Percentiles rank a stretch among this genome's conserved stretches.
These are phyloP conservation scores for Mycena kentingensis DNA, from an alignment of 768 basidiomycete species.

Conservation along the genomic window DNA sequence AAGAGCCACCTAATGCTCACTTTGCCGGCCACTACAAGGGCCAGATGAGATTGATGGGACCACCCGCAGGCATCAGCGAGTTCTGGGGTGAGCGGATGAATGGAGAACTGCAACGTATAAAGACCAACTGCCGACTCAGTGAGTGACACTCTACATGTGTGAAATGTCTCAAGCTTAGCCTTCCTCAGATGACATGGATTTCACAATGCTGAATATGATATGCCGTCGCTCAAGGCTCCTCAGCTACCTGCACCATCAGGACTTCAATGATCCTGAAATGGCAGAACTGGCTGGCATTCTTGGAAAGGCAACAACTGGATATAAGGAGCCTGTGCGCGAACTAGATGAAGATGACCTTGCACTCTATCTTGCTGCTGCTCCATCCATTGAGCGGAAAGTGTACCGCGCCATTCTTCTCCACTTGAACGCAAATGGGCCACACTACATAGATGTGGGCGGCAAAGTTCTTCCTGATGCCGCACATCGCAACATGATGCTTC, in stretches of 20 bases:
- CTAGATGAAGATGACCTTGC: background rate
- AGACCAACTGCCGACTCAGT: conserved; percentile 10
- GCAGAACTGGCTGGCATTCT: background rate
- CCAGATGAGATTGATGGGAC: conserved; percentile 14
- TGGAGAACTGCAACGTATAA: conserved; percentile 6
- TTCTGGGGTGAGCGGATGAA: conserved; percentile 17
- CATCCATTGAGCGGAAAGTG: background rate
- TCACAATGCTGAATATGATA: background rate
- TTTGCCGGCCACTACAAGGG: conserved; percentile 14
- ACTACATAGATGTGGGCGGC: background rate
- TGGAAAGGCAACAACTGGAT: background rate
- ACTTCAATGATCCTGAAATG: background rate
- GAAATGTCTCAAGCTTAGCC: background rate
- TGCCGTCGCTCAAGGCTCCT: background rate
- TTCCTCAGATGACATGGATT: conserved; percentile 8
- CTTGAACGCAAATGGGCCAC: background rate
- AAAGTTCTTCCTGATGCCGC: background rate
- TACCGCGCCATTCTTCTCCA: background rate
- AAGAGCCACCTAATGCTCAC: conserved; percentile 14
- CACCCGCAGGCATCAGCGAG: conserved; percentile 10
- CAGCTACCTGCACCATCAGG: background rate
- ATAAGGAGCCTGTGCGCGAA: background rate
- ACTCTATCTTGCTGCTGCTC: background rate
- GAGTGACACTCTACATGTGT: background rate
- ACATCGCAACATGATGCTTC: background rate